A percentile compares a stretch with the other conserved stretches of the same genome.
Evolutionary conservation across 192 early-diverging fungal genomes (phyloP).

Genomic region (Umbelopsis vinacea): DNA sequence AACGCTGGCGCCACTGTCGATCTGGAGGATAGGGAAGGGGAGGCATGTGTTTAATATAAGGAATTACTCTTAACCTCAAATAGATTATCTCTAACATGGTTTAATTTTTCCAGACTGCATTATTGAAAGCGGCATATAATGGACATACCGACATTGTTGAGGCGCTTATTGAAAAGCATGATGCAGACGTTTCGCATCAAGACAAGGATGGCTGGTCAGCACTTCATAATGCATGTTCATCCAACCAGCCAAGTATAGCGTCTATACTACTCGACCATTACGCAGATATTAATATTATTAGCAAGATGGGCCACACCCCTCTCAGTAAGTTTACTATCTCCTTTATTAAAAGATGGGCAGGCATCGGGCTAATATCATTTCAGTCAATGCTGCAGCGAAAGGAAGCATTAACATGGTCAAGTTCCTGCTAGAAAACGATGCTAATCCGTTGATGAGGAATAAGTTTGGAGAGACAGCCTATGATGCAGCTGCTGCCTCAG

Average conservation of each 20-base stretch:
- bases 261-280: conserved; percentile 57
- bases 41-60: conserved; percentile 44
- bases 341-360: background rate
- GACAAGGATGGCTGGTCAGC: conserved; percentile 79
- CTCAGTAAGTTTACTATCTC: conserved; percentile 49
- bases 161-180: conserved; percentile 53
- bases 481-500: conserved; percentile 69
- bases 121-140: conserved; percentile 68
- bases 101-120: conserved; percentile 55
- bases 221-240: conserved; percentile 71
- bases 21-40: conserved; percentile 62
- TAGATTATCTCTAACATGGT: background rate
- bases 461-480: conserved; percentile 70
- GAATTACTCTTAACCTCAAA: background rate
- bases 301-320: conserved; percentile 66
- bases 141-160: conserved; percentile 60
- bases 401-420: conserved; percentile 63
- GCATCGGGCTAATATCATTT: background rate
- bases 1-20: conserved; percentile 60
- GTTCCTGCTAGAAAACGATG: conserved; percentile 56
- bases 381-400: conserved; percentile 71
- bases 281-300: conserved; percentile 59
- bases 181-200: conserved; percentile 58
- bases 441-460: conserved; percentile 64
- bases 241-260: conserved; percentile 56